phyloP scores from a whole-genome alignment of 73 alveolate species.

The Stentor coeruleus region DNA sequence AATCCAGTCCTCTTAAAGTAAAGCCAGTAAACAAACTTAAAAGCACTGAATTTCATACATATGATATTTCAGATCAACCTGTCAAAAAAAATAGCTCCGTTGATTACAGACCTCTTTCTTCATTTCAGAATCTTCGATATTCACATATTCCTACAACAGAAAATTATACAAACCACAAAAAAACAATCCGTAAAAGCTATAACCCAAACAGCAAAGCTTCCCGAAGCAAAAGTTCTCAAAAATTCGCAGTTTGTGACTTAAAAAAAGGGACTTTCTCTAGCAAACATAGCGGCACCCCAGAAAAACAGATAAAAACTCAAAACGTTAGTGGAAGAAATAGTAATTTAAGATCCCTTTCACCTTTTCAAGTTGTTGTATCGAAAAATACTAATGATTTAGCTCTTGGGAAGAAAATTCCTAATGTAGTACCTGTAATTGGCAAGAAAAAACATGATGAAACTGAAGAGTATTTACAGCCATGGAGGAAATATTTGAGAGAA shows the following conservation, averaged over 20 bases:
- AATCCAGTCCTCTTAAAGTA: neutral
- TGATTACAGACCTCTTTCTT: too few species aligned
- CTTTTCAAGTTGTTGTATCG: neutral
- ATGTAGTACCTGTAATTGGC: too few species aligned
- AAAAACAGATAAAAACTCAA: neutral
- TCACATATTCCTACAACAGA: too few species aligned
- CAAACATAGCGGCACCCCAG: neutral
- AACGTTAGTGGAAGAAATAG: neutral
- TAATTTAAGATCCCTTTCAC: neutral
- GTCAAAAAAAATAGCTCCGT: too few species aligned
- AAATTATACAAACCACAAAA: too few species aligned
- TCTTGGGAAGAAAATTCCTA: neutral
- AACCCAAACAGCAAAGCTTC: neutral
- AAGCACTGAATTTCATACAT: neutral
- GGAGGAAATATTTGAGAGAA: neutral
- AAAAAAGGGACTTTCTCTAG: neutral
- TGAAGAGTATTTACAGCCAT: neutral
- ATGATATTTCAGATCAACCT: neutral
- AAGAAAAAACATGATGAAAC: too few species aligned
- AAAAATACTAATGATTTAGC: neutral
- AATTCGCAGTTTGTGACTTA: neutral
- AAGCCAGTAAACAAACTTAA: too few species aligned
- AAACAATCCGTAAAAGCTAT: neutral
- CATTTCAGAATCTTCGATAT: too few species aligned
- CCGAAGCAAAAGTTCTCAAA: neutral